A percentile compares a stretch with the other conserved stretches of the same genome.
phyloP scores from a whole-genome alignment of 345 rosid species.

The Eucalyptus globulus region DNA sequence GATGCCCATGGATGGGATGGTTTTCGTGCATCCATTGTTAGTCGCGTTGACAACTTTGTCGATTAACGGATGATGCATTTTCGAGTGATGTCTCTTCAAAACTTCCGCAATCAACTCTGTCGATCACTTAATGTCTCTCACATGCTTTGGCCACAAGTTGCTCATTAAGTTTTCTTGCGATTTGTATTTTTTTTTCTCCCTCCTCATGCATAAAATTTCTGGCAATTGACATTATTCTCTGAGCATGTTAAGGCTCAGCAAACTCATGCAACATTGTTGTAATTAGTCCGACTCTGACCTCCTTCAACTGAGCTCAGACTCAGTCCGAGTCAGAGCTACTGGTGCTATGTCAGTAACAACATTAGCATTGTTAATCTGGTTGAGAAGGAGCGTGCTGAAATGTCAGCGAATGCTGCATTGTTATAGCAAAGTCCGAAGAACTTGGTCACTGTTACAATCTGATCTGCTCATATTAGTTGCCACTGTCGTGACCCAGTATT shows the following conservation, averaged over 20 bases:
- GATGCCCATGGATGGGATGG: neutral
- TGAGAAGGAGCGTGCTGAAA: neutral
- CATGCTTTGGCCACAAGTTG: neutral
- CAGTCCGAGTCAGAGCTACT: neutral
- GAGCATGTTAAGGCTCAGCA: neutral
- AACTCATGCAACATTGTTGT: neutral
- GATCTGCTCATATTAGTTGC: neutral
- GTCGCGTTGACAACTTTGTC: neutral
- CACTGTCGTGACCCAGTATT: neutral
- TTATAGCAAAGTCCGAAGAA: neutral
- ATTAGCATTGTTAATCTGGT: neutral
- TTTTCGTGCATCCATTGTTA: neutral
- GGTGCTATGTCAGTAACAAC: neutral
- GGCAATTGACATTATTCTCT: neutral
- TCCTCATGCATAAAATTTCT: neutral
- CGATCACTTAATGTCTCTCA: neutral
- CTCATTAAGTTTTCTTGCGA: neutral
- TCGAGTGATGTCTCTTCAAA: neutral
- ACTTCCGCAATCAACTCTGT: neutral
- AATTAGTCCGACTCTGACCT: neutral
- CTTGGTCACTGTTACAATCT: neutral
- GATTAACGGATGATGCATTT: neutral
- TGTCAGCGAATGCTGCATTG: neutral
- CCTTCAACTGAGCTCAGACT: neutral
- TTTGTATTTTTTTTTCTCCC: neutral